Percentiles rank a stretch among this genome's conserved stretches.
Evolutionary conservation across 768 basidiomycete genomes (phyloP).

Genomic region (Suillus luteus): DNA sequence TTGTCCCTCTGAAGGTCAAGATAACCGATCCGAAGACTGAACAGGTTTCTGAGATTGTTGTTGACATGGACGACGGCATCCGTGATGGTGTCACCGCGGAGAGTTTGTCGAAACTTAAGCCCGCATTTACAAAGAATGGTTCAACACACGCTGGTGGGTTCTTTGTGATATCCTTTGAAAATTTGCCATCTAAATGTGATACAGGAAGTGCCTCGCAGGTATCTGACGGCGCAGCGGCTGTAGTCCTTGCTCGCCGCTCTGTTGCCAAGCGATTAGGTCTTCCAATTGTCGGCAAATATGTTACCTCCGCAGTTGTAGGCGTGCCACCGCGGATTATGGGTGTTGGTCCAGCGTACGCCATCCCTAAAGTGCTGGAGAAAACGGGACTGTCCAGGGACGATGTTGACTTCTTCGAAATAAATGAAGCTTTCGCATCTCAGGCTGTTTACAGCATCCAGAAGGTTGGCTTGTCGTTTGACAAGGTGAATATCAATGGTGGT

Average conservation of each 20-base stretch:
- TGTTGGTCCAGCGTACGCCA: constrained; percentile 87
- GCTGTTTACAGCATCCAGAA: constrained; percentile 73
- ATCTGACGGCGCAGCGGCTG: constrained; percentile 91
- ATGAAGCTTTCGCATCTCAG: constrained; percentile 88
- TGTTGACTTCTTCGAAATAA: constrained; percentile 90
- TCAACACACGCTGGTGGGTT: constrained; percentile 68
- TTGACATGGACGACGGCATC: constrained; percentile 85
- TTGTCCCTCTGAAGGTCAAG: constrained; percentile 75
- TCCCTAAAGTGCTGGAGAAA: constrained; percentile 71
- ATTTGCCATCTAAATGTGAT: not conserved
- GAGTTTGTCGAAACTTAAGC: constrained; percentile 78
- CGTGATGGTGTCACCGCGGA: constrained; percentile 82
- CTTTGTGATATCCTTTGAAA: not conserved
- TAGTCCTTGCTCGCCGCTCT: constrained; percentile 78
- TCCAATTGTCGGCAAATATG: constrained; percentile 86
- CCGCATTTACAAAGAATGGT: constrained; percentile 79
- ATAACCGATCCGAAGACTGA: constrained; percentile 75
- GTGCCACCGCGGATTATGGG: constrained; percentile 91
- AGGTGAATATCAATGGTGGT: constrained; percentile 87
- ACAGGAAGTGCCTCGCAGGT: constrained; percentile 84
- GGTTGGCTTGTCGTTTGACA: constrained; percentile 69
- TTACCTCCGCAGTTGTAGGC: constrained; percentile 68
- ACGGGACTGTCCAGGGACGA: constrained; percentile 67
- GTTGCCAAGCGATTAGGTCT: constrained; percentile 81
- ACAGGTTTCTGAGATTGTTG: constrained; percentile 62